These are phyloP conservation scores for Capsella rubella DNA, from an alignment of 441 rosid species.

Conservation along the genomic window DNA sequence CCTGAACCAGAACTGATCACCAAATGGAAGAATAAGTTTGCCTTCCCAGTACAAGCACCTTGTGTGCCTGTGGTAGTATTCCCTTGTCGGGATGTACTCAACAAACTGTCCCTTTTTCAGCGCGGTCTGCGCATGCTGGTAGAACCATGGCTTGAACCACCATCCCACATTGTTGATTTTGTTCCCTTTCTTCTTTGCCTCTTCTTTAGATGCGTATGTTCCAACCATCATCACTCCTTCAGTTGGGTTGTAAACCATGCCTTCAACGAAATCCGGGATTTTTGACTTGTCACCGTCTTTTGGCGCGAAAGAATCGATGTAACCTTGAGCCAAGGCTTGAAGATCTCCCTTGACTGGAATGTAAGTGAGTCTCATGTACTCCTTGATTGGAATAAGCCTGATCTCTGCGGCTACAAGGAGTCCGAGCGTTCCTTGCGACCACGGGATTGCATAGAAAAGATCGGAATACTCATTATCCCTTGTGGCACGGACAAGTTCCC, in stretches of 20 bases:
- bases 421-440: constrained; percentile 98
- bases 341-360: constrained; percentile 80
- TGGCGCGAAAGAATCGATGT: constrained; percentile 87
- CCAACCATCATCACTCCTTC: constrained; percentile 98
- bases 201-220: constrained; percentile 89
- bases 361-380: constrained; percentile 96
- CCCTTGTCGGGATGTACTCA: constrained; percentile 94
- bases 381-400: constrained; percentile 84
- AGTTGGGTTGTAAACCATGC: constrained; percentile 72
- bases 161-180: constrained; percentile 85
- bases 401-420: constrained; percentile 94
- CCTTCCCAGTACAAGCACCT: constrained; percentile 99
- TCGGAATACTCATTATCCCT: constrained; percentile 92
- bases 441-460: constrained; percentile 90
- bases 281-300: constrained; percentile 74
- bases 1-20: constrained; percentile 97
- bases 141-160: constrained; percentile 99
- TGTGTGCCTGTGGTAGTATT: constrained; percentile 97
- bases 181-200: constrained; percentile 92
- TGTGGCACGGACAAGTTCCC: constrained; percentile 89
- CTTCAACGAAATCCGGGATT: constrained; percentile 97
- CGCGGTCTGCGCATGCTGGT: constrained; percentile 88
- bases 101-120: constrained; percentile 88
- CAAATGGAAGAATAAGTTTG: constrained; percentile 96
- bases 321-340: constrained; percentile 76